These are phyloP conservation scores for Verticillium isaacii DNA, from an alignment of 2,329 filamentous ascomycete genomes.

Conservation along the genomic window DNA sequence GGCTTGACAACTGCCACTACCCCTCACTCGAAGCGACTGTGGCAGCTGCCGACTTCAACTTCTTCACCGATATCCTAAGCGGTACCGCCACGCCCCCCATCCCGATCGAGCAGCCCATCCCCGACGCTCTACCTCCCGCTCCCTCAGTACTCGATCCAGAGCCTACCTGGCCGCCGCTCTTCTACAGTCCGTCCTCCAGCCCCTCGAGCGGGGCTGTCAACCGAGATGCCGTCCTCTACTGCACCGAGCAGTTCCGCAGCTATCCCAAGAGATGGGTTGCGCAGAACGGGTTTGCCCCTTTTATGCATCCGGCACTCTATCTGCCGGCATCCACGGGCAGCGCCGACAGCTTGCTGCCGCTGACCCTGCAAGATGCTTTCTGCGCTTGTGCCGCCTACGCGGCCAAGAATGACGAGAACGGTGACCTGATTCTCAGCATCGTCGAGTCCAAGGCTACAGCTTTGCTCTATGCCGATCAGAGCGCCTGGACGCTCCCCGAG, in stretches of 20 bases:
- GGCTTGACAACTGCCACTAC: conserved; percentile 18
- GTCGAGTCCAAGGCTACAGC: conserved; percentile 16
- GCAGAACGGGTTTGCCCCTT: conserved; percentile 16
- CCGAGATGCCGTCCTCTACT: conserved; percentile 10
- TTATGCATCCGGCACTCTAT: conserved; percentile 23
- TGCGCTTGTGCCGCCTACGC: conserved; percentile 18
- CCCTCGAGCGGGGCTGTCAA: conserved; percentile 5
- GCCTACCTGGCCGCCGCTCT: conserved; percentile 8
- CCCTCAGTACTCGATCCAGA: neutral
- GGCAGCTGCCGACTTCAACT: conserved; percentile 17
- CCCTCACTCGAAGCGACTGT: conserved; percentile 14
- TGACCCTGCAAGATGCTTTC: conserved; percentile 22
- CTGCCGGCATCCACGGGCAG: conserved; percentile 6
- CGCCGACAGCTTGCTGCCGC: conserved; percentile 14
- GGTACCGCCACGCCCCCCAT: conserved; percentile 4
- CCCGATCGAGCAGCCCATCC: neutral
- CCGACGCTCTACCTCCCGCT: conserved; percentile 8
- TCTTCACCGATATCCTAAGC: conserved; percentile 18
- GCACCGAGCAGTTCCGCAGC: conserved; percentile 11
- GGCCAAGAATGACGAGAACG: conserved; percentile 18
- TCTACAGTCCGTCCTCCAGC: conserved; percentile 8
- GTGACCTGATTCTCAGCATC: conserved; percentile 17
- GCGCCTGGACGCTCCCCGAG: conserved; percentile 12
- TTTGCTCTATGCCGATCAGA: conserved; percentile 11
- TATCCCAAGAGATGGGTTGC: conserved; percentile 20